Evolutionary conservation across 352 stramenopile genomes (phyloP).

Genomic region (Phytophthora fragariaefolia): DNA sequence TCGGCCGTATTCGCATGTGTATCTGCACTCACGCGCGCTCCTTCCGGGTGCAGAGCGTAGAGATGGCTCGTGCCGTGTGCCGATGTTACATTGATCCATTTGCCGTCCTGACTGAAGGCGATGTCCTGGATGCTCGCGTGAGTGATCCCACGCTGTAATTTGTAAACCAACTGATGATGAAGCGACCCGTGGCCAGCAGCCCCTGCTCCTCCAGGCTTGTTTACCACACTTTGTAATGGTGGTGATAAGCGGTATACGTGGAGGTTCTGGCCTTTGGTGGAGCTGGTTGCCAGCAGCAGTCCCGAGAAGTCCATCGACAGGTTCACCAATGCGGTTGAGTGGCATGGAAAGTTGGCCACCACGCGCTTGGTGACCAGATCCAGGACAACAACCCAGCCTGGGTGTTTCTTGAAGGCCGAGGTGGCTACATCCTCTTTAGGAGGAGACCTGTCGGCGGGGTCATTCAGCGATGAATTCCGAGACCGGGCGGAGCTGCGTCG

Average conservation of each 20-base stretch:
- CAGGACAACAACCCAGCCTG: conserved; percentile 73
- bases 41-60: conserved; percentile 82
- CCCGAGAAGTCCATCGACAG: conserved; percentile 82
- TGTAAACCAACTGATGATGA: conserved; percentile 76
- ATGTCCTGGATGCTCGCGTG: conserved; percentile 86
- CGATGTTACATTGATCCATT: conserved; percentile 89
- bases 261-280: conserved; percentile 86
- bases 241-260: conserved; percentile 83
- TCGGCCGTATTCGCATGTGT: conserved; percentile 63
- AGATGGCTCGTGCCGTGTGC: conserved; percentile 87
- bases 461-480: conserved; percentile 26
- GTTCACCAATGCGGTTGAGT: conserved; percentile 74
- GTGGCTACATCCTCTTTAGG: conserved; percentile 21
- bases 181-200: conserved; percentile 28
- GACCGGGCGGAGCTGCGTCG: conserved; percentile 20
- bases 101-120: conserved; percentile 81
- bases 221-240: conserved; percentile 52
- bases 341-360: conserved; percentile 79
- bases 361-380: conserved; percentile 68
- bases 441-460: conserved; percentile 4
- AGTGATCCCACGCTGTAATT: conserved; percentile 88
- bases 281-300: conserved; percentile 79
- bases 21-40: conserved; percentile 67
- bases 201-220: conserved; percentile 19
- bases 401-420: conserved; percentile 37